These are phyloP conservation scores for Kwoniella pini DNA, from an alignment of 768 basidiomycete genomes.

Conservation along the genomic window DNA sequence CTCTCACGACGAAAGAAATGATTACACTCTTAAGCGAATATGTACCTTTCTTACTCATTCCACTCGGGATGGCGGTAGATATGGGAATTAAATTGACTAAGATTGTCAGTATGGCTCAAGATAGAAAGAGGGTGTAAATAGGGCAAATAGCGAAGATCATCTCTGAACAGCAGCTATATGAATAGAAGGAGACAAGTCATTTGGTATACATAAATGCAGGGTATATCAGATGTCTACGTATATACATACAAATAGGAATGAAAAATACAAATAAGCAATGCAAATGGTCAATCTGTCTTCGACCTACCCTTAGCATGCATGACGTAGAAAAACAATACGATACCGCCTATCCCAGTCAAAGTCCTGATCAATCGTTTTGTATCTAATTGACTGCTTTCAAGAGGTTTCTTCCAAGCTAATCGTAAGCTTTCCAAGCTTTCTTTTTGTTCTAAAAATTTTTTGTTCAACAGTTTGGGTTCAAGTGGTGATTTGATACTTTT, in stretches of 20 bases:
- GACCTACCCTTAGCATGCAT: neutral
- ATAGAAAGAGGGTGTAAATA: constrained; percentile 18
- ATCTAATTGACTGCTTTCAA: neutral
- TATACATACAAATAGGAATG: no score
- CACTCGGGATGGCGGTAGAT: constrained; percentile 71
- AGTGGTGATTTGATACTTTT: neutral
- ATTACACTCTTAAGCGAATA: constrained; percentile 67
- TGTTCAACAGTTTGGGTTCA: neutral
- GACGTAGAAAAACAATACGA: neutral
- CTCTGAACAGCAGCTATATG: no score
- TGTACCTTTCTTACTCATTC: constrained; percentile 72
- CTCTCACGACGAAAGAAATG: constrained; percentile 61
- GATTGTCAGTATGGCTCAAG: constrained; percentile 27
- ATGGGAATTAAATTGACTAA: constrained; percentile 58
- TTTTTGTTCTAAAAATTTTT: no score
- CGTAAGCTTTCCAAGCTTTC: no score
- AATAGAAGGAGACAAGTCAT: neutral
- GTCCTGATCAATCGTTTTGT: neutral
- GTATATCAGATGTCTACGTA: no score
- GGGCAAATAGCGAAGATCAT: no score
- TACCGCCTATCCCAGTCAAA: neutral
- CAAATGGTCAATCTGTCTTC: neutral
- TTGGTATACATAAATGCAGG: neutral
- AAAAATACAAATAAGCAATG: no score
- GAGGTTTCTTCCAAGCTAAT: constrained; percentile 7